Evolutionary conservation across 331 rosid species (phyloP).

Genomic region (Telfairia occidentalis): DNA sequence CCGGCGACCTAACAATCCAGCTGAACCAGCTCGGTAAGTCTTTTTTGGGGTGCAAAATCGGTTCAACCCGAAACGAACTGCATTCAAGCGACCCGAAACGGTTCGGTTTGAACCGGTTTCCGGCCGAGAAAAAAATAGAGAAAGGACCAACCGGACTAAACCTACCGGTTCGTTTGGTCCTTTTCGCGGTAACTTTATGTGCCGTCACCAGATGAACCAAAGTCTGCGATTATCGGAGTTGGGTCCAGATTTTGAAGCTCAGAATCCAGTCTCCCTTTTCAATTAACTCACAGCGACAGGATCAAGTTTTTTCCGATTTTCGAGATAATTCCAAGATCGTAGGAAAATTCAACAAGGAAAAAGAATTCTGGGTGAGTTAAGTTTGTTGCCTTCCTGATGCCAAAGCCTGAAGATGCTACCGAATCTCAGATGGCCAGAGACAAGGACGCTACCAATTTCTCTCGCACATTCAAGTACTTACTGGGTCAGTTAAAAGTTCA

Average conservation of each 20-base stretch:
- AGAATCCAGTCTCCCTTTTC: not conserved
- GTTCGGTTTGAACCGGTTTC: too few relatives aligned
- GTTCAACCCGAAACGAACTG: not conserved
- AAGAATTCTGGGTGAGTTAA: not conserved
- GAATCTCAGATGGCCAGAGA: slow-evolving; percentile 16
- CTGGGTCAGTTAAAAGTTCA: slow-evolving; percentile 32
- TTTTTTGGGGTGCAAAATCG: too few relatives aligned
- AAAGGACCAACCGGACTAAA: not conserved
- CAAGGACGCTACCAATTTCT: slow-evolving; percentile 36
- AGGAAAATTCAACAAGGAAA: not conserved
- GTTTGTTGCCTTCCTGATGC: slow-evolving; percentile 20
- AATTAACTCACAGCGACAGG: too few relatives aligned
- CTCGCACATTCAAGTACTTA: slow-evolving; percentile 81
- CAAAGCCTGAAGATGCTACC: slow-evolving; percentile 15
- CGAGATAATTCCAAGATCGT: not conserved
- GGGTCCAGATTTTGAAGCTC: not conserved
- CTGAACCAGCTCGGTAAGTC: too few relatives aligned
- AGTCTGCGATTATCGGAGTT: not conserved
- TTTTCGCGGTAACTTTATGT: not conserved
- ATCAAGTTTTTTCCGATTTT: not conserved
- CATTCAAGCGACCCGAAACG: not conserved
- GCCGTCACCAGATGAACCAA: not conserved
- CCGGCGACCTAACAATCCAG: too few relatives aligned
- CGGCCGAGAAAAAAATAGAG: not conserved
- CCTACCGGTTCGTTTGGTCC: not conserved